Percentiles rank a stretch among this genome's conserved stretches.
These are phyloP conservation scores for Aphanoascus verrucosus DNA, from an alignment of 2,329 filamentous ascomycete species.

Conservation along the genomic window DNA sequence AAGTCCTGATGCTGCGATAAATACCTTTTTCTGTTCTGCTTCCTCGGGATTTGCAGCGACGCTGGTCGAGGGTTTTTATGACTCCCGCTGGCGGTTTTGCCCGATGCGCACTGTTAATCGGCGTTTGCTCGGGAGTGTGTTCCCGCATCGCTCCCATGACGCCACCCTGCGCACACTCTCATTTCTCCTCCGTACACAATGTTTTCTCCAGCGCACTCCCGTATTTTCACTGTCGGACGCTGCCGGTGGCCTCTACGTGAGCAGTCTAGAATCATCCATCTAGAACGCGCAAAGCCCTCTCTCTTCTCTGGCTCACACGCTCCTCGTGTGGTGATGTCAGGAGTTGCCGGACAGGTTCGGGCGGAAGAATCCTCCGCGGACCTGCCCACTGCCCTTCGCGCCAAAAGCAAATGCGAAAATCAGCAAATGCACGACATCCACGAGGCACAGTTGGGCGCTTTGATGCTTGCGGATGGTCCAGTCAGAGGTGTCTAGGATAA, in stretches of 20 bases:
- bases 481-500: neutral
- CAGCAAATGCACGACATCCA: too few species aligned
- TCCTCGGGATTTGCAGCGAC: constrained; percentile 6
- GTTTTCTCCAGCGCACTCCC: neutral
- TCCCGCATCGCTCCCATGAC: neutral
- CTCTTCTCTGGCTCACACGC: too few species aligned
- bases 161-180: too few species aligned
- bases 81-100: constrained; percentile 3
- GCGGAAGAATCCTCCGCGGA: neutral
- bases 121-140: constrained; percentile 6
- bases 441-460: too few species aligned
- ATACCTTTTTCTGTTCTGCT: neutral
- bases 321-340: too few species aligned
- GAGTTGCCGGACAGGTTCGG: neutral
- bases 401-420: too few species aligned
- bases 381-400: neutral
- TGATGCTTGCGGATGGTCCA: neutral
- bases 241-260: neutral
- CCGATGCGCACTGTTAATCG: neutral
- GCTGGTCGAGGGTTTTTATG: neutral
- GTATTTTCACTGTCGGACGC: neutral
- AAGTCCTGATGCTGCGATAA: too few species aligned
- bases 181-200: neutral
- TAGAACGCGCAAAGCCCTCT: too few species aligned
- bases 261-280: too few species aligned